phyloP scores from a whole-genome alignment of 495 filamentous ascomycete genomes.

The Aspergillus avenaceus region DNA sequence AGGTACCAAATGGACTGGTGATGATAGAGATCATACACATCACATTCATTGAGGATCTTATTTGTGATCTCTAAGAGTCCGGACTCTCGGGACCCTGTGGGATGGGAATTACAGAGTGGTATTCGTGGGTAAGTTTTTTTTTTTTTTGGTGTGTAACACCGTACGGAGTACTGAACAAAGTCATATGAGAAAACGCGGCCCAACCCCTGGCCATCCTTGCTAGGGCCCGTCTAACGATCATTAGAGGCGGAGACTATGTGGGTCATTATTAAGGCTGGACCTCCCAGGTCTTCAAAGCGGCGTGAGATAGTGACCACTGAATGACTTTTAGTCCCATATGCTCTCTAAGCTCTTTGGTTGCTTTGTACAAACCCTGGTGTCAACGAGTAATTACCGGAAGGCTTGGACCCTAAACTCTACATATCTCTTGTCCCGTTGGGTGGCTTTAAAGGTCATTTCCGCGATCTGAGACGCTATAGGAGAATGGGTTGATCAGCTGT shows the following conservation, averaged over 20 bases:
- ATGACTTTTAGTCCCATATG: background rate
- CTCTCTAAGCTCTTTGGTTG: slow-evolving; percentile 3
- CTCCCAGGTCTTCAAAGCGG: slow-evolving; percentile 8
- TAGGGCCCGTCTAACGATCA: slow-evolving; percentile 19
- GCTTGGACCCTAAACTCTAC: background rate
- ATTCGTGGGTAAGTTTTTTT: background rate
- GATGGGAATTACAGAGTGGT: background rate
- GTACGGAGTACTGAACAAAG: background rate
- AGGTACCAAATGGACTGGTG: background rate
- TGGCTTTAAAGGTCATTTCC: background rate
- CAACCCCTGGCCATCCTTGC: slow-evolving; percentile 17
- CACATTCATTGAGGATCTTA: slow-evolving; percentile 1
- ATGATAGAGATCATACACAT: background rate
- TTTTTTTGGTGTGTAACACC: background rate
- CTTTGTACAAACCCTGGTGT: slow-evolving; percentile 2
- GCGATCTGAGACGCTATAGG: background rate
- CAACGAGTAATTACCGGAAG: background rate
- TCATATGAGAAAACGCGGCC: slow-evolving; percentile 11
- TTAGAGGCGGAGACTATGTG: slow-evolving; percentile 19
- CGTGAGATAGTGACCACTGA: slow-evolving; percentile 6
- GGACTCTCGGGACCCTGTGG: slow-evolving; percentile 7
- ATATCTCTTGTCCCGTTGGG: background rate
- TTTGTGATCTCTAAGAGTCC: slow-evolving; percentile 1
- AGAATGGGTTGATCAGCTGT: background rate
- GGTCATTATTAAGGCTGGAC: slow-evolving; percentile 21